These are phyloP conservation scores for Aureobasidium sp. DNA, from an alignment of 2,329 filamentous ascomycete genomes.

Conservation along the genomic window DNA sequence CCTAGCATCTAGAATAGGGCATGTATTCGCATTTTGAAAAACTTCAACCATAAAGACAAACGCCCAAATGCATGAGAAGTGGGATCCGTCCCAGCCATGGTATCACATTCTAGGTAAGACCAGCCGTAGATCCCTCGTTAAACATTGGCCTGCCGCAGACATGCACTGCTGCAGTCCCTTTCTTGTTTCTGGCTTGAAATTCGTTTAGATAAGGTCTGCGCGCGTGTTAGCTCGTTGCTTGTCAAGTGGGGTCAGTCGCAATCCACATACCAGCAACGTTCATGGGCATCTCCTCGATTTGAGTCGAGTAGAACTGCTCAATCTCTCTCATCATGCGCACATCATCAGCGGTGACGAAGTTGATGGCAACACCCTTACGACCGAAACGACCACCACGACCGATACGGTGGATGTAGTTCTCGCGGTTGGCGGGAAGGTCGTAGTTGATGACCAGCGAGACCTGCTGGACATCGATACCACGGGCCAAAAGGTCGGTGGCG, in stretches of 20 bases:
- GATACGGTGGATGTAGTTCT: conserved; percentile 99
- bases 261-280: conserved; percentile 57
- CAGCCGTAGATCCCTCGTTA: conserved; percentile 15
- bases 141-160: conserved; percentile 8
- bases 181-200: conserved; percentile 9
- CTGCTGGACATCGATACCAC: conserved; percentile 99
- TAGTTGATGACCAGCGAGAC: conserved; percentile 99
- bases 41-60: conserved; percentile 15
- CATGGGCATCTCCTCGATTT: conserved; percentile 99
- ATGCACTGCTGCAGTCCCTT: conserved; percentile 16
- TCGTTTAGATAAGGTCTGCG: conserved; percentile 35
- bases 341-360: conserved; percentile 98
- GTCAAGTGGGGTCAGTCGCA: conserved; percentile 39
- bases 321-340: conserved; percentile 99
- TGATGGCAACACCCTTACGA: conserved; percentile 99
- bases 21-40: conserved; percentile 16
- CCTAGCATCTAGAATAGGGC: conserved; percentile 16
- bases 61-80: conserved; percentile 17
- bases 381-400: conserved; percentile 99
- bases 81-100: conserved; percentile 11
- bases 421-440: conserved; percentile 95
- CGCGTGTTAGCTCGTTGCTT: conserved; percentile 38
- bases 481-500: conserved; percentile 92
- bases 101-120: conserved; percentile 15
- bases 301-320: conserved; percentile 99